phyloP scores from a whole-genome alignment of 495 filamentous ascomycete species.

The Glarea lozoyensis region DNA sequence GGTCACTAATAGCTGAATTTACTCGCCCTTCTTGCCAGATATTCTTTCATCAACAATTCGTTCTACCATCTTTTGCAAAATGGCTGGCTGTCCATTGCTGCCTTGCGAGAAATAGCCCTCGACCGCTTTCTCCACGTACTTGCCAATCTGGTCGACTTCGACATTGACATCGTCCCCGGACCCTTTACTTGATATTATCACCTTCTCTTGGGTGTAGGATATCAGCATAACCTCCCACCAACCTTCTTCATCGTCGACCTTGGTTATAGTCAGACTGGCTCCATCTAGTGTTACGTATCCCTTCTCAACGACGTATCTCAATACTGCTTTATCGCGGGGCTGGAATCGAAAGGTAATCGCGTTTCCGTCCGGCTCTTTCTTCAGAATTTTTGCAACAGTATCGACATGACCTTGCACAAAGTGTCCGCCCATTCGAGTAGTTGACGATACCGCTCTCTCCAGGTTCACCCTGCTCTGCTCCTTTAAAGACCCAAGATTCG shows the following conservation, averaged over 20 bases:
- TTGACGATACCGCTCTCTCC: conserved; percentile 80
- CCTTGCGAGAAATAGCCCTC: conserved; percentile 52
- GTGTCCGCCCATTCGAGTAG: conserved; percentile 84
- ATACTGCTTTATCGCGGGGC: conserved; percentile 53
- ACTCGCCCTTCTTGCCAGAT: background rate
- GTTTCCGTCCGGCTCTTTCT: conserved; percentile 71
- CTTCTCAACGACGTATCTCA: conserved; percentile 91
- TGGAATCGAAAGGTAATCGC: conserved; percentile 75
- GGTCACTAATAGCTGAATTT: background rate
- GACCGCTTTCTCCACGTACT: conserved; percentile 97
- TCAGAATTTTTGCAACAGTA: conserved; percentile 64
- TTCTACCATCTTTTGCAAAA: conserved; percentile 79
- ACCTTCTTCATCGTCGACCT: conserved; percentile 63
- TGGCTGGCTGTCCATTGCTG: conserved; percentile 45
- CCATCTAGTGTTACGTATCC: conserved; percentile 94
- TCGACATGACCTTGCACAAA: conserved; percentile 94
- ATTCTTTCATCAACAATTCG: conserved; percentile 61
- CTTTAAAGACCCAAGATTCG: conserved; percentile 72
- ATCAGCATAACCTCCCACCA: conserved; percentile 99
- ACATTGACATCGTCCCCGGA: conserved; percentile 87
- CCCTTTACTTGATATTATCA: conserved; percentile 75
- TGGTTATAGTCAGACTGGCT: conserved; percentile 88
- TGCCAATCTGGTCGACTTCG: conserved; percentile 97
- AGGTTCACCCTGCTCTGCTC: conserved; percentile 63
- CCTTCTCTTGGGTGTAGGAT: conserved; percentile 91